Evolutionary conservation across 306 rosid genomes (phyloP), one percentile per base, ranked within the genome.

Genomic region (Lablab purpureus): DNA sequence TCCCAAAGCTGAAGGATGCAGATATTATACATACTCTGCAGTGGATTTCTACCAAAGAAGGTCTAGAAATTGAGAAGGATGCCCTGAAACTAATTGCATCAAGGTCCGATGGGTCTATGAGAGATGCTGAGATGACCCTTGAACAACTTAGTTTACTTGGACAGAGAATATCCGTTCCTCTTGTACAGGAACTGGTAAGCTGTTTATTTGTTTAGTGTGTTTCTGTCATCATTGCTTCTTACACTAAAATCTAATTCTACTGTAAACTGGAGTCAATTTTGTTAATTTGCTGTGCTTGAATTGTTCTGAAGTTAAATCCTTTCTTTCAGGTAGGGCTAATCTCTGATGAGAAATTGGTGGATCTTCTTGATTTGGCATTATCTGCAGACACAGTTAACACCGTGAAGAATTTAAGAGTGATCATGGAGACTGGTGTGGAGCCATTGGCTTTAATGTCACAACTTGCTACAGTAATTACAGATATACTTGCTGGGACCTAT

Each of bases 91-190:
- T 96, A 78, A 96, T 96, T 50, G 96, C 97, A 45, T 93, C 99
- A 75, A 90, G 96, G 81, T 96, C 99, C 2, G 98, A 93, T 58
- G 99, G 99, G 66, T 96, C 99, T 22, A 80, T 96, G 83, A 90
- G 98, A 83, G 99, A 96, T 84, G 98, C 98, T 49, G 99, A 96
- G 85, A 96, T 96, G 99, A 96, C 97, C 73, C 93, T 96, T 71
- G 99, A 96, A 79, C 99, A 96, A 72, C 91, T 96, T 75, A 96
- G 98, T 75, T 91, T 96, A 86, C 99, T 96, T 77, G 98, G 99
- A 63, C 98, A 90, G 85, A 83, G 86, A 88, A 93, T 96, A 50
- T 91, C 97, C 17, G 97, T 96, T 79, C 93, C 98, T 67, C 92
- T 96, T 19, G 97, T 93, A 81, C 98, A 93, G 86, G 99, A 96